Conservation (phyloP, 2,329 filamentous ascomycete species). For the Davidsoniella australis region DNA sequence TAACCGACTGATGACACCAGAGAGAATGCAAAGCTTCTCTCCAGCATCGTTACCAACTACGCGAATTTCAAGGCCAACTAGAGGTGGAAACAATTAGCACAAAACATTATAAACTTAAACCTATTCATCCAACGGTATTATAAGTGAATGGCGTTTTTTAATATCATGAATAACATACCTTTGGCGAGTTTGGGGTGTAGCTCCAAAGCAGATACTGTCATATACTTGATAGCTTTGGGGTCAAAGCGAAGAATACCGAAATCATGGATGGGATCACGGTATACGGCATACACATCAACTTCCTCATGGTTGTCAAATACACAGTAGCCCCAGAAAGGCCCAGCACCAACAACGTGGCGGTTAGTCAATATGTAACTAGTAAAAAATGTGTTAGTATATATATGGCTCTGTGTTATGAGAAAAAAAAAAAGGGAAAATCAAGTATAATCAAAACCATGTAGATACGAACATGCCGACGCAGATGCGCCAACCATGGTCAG, state of each 20-base stretch:
- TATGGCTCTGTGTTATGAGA: background rate
- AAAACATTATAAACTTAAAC: slow-evolving; percentile 11
- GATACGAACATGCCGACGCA: no score
- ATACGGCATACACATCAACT: slow-evolving; percentile 90
- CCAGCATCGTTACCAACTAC: slow-evolving; percentile 97
- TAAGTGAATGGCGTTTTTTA: slow-evolving; percentile 12
- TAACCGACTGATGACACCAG: slow-evolving; percentile 87
- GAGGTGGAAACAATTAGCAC: no score
- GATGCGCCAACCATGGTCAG: no score
- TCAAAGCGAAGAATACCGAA: slow-evolving; percentile 96
- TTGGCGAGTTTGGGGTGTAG: slow-evolving; percentile 74
- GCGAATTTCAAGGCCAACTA: slow-evolving; percentile 79
- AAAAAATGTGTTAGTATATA: background rate
- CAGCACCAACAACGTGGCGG: slow-evolving; percentile 83
- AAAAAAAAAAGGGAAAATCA: no score
- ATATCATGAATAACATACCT: slow-evolving; percentile 21
- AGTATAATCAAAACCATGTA: no score
- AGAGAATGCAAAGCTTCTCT: slow-evolving; percentile 94
- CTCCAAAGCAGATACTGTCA: slow-evolving; percentile 67
- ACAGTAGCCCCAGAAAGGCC: slow-evolving; percentile 94
- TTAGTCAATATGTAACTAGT: slow-evolving; percentile 64
- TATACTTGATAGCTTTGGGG: slow-evolving; percentile 90
- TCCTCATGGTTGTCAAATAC: slow-evolving; percentile 98
- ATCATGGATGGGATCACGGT: slow-evolving; percentile 95
- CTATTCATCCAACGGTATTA: slow-evolving; percentile 6